Conservation (phyloP, 2,329 filamentous ascomycete species). For the Trichoderma atroviride region DNA sequence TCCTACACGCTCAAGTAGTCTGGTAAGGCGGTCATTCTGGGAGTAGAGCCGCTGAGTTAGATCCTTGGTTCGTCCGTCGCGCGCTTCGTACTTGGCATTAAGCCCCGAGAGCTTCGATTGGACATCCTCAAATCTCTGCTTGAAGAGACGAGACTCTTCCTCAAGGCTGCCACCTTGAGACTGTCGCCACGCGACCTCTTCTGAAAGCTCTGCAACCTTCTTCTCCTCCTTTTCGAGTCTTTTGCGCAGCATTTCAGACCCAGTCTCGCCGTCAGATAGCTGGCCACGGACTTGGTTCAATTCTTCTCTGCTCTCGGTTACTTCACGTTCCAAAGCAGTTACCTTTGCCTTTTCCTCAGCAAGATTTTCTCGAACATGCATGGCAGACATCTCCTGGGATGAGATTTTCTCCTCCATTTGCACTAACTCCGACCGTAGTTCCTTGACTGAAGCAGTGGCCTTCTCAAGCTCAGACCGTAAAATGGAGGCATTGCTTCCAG, state of each 20-base stretch:
- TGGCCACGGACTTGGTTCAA: conserved; percentile 68
- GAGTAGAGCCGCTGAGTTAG: conserved; percentile 80
- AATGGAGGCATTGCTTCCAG: conserved; percentile 62
- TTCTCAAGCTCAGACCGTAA: conserved; percentile 66
- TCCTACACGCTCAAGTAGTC: conserved; percentile 83
- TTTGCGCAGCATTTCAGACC: conserved; percentile 76
- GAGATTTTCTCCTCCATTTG: conserved; percentile 56
- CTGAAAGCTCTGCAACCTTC: conserved; percentile 66
- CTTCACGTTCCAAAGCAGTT: conserved; percentile 57
- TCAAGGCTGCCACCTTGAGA: conserved; percentile 76
- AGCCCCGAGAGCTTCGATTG: conserved; percentile 56
- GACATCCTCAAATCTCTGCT: conserved; percentile 62
- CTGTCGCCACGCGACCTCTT: conserved; percentile 73
- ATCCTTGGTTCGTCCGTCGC: conserved; percentile 75
- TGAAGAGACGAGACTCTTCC: conserved; percentile 70
- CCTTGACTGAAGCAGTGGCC: conserved; percentile 56
- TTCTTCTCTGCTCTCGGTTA: conserved; percentile 68
- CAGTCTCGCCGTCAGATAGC: conserved; percentile 81
- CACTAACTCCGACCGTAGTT: conserved; percentile 61
- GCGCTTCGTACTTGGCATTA: conserved; percentile 64
- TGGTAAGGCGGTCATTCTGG: conserved; percentile 81
- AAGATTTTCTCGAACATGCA: conserved; percentile 57
- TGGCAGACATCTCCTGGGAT: conserved; percentile 53
- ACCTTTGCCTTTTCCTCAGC: conserved; percentile 58
- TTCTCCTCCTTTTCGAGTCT: conserved; percentile 75